phyloP scores from a whole-genome alignment of 257 asterid species.

The Solanum ahanhuiri region DNA sequence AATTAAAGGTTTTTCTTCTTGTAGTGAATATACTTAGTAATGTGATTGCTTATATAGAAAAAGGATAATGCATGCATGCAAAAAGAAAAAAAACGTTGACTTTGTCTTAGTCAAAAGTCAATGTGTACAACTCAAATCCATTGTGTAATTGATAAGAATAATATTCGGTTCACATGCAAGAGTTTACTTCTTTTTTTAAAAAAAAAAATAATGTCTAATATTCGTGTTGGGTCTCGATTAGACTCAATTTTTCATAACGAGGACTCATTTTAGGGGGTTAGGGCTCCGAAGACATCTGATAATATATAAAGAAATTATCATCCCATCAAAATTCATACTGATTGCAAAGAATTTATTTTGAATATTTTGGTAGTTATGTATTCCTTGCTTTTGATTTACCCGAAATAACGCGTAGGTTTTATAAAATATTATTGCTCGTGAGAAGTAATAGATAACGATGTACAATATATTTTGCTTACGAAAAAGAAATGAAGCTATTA shows the following conservation, averaged over 20 bases:
- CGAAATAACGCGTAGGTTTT: neutral
- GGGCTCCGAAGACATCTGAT: neutral
- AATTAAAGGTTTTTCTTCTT: neutral
- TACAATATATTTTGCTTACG: neutral
- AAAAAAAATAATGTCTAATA: neutral
- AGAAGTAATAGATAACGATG: neutral
- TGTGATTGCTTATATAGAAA: neutral
- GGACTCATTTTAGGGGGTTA: neutral
- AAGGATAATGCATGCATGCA: neutral
- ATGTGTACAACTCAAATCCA: neutral
- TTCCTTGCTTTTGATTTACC: neutral
- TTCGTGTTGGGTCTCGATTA: neutral
- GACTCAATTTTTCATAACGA: neutral
- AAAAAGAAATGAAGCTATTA: neutral
- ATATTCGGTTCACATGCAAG: neutral
- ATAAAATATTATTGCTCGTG: neutral
- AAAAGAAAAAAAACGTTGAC: neutral
- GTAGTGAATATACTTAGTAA: neutral
- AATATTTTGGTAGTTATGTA: neutral
- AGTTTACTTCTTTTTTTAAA: neutral
- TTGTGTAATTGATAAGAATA: neutral
- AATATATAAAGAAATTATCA: neutral
- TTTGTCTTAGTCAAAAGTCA: neutral
- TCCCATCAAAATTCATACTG: neutral
- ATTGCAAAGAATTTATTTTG: neutral